Evolutionary conservation across 1,284 basidiomycete species (phyloP).

Genomic region (Ustilago trichophora): DNA sequence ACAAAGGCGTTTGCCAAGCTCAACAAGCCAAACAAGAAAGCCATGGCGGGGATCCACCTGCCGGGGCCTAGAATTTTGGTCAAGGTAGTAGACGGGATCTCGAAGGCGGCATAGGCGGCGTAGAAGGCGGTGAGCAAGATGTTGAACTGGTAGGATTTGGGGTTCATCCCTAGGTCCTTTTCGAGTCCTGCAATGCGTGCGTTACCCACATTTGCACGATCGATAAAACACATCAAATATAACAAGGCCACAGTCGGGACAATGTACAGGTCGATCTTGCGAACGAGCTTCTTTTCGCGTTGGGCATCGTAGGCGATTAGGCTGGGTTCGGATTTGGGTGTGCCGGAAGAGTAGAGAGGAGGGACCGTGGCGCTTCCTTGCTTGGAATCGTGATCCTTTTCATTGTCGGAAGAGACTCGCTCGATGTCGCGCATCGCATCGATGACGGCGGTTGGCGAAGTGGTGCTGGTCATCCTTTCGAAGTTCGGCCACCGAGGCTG

Average conservation of each 20-base stretch:
- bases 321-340: slow-evolving; percentile 7
- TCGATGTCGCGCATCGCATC: slow-evolving; percentile 29
- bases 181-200: slow-evolving; percentile 55
- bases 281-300: slow-evolving; percentile 33
- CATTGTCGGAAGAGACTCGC: slow-evolving; percentile 30
- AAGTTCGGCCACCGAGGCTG: too few relatives aligned
- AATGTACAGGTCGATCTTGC: slow-evolving; percentile 60
- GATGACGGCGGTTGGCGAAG: slow-evolving; percentile 13
- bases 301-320: slow-evolving; percentile 69
- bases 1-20: slow-evolving; percentile 62
- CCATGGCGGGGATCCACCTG: slow-evolving; percentile 65
- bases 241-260: slow-evolving; percentile 50
- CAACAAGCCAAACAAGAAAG: slow-evolving; percentile 46
- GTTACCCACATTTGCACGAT: slow-evolving; percentile 57
- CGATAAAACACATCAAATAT: slow-evolving; percentile 41
- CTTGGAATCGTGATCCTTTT: slow-evolving; percentile 19
- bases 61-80: slow-evolving; percentile 68
- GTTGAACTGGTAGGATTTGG: slow-evolving; percentile 49
- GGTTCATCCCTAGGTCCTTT: slow-evolving; percentile 51
- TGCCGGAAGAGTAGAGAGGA: slow-evolving; percentile 12
- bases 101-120: slow-evolving; percentile 51
- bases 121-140: slow-evolving; percentile 56
- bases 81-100: slow-evolving; percentile 75
- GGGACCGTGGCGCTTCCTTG: not conserved
- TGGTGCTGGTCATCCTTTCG: slow-evolving; percentile 29